These are phyloP conservation scores for Diaporthe sp. DNA, from an alignment of 2,329 filamentous ascomycete species.

Conservation along the genomic window DNA sequence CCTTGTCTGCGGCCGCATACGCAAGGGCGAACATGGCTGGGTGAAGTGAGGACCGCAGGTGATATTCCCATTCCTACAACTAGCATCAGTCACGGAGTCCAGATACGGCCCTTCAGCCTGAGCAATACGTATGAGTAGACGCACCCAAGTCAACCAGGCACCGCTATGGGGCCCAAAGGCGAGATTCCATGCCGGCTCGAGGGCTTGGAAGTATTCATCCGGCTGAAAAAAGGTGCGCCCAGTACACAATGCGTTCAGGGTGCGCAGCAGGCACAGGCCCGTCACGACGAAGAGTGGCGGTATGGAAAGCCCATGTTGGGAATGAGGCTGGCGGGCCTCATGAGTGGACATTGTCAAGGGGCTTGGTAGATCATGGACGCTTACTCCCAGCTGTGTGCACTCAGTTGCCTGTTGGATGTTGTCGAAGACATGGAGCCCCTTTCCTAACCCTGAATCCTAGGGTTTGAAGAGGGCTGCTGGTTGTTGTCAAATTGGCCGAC, in stretches of 20 bases:
- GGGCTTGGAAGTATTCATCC: conserved; percentile 96
- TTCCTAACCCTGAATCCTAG: background rate
- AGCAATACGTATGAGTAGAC: conserved; percentile 47
- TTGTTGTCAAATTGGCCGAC: conserved; percentile 25
- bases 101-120: conserved; percentile 34
- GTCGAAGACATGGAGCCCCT: conserved; percentile 1
- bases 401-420: background rate
- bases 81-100: background rate
- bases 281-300: conserved; percentile 50
- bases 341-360: conserved; percentile 33
- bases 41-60: conserved; percentile 90
- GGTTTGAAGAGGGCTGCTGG: background rate
- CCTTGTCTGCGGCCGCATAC: conserved; percentile 74
- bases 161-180: conserved; percentile 83
- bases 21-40: conserved; percentile 86
- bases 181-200: conserved; percentile 93
- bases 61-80: conserved; percentile 90
- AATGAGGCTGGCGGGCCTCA: conserved; percentile 39
- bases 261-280: conserved; percentile 75
- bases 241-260: conserved; percentile 83
- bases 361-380: conserved; percentile 7
- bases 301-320: conserved; percentile 41
- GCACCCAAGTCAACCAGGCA: conserved; percentile 97
- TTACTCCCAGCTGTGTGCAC: background rate
- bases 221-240: conserved; percentile 93